Evolutionary conservation across 2,329 filamentous ascomycete genomes (phyloP).

Genomic region (Alternaria sp.): DNA sequence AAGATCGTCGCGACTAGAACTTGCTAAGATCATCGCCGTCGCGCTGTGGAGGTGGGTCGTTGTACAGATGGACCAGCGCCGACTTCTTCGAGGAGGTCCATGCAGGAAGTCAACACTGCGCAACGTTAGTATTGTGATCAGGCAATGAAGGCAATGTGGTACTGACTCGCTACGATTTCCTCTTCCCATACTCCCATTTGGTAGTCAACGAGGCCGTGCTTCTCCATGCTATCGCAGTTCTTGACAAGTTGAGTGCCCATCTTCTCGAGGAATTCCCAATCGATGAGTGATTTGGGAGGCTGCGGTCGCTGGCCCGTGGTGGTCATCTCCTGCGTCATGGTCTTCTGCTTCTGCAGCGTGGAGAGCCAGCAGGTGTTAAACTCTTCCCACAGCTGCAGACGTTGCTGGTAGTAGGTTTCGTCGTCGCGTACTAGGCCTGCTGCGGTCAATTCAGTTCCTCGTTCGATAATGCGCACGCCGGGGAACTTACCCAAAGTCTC

Average conservation of each 20-base stretch:
- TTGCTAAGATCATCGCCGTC: slow-evolving; percentile 39
- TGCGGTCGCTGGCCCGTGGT: slow-evolving; percentile 64
- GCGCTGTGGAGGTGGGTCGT: slow-evolving; percentile 38
- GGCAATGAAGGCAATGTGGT: background rate
- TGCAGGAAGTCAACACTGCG: slow-evolving; percentile 60
- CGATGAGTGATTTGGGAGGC: slow-evolving; percentile 69
- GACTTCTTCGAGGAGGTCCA: slow-evolving; percentile 59
- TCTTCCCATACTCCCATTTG: slow-evolving; percentile 97
- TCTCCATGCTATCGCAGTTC: slow-evolving; percentile 85
- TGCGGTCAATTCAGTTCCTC: slow-evolving; percentile 58
- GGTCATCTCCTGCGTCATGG: slow-evolving; percentile 68
- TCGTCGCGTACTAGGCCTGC: slow-evolving; percentile 89
- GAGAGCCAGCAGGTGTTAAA: slow-evolving; percentile 94
- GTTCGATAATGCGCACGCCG: slow-evolving; percentile 23
- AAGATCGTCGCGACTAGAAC: slow-evolving; percentile 14
- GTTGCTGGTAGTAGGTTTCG: slow-evolving; percentile 73
- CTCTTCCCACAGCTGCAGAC: slow-evolving; percentile 87
- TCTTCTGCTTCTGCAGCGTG: slow-evolving; percentile 81
- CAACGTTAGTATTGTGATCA: slow-evolving; percentile 14
- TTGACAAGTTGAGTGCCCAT: slow-evolving; percentile 83
- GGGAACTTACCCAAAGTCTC: slow-evolving; percentile 67
- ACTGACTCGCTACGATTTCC: slow-evolving; percentile 81
- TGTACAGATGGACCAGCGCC: slow-evolving; percentile 40
- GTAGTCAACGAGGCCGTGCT: slow-evolving; percentile 94
- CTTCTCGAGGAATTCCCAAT: slow-evolving; percentile 71